Evolutionary conservation across 306 rosid genomes (phyloP), one percentile per base, ranked within the genome.

Genomic region (Sechiopsis laciniata): DNA sequence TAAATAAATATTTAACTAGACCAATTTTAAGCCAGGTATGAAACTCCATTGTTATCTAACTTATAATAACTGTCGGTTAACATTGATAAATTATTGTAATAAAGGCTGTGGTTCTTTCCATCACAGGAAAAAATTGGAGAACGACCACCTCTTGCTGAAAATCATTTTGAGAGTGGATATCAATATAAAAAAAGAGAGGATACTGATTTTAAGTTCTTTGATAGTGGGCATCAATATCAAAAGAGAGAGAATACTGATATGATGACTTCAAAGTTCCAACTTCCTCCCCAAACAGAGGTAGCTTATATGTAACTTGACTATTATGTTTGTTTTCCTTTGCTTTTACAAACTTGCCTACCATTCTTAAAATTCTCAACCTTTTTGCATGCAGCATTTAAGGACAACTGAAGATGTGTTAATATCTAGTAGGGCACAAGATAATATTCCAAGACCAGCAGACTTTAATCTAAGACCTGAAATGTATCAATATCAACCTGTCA

Each of bases 101-200:
- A 76, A 74, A 70, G 35, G 64, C 57, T 35, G 67, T 48, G 59
- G 13, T 56, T 79, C 70, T 42, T 50, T 52, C 75, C 21, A 40
- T 61, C 59, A 61, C 94, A 90, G 96, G 96, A 93, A 78, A 87
- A 85, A 85, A 85, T 88, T 74, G 84, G 86, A 78, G 89, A 88
- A 81, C 75, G 86, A 83, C 73, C 77, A 63, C 79, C 94, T 10
- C 77, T 77, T 54, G 77, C 68, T 63, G 85, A 83, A 72, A 78
- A 29, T 55, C 88, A 69, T 73, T 82, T 68, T 55, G 87, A 80
- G 78, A 82, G 70, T 82, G 86, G 83, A 76, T 81, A 76, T 80
- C 88, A 46, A 66, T 19, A 66, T 45, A 8, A 12, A 73, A 75
- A 73, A 35, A 77, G 86, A 78, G 86, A 81, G 45, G 82, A 77